Conservation (phyloP, 768 basidiomycete species). For the Multifurca ochricompacta region DNA sequence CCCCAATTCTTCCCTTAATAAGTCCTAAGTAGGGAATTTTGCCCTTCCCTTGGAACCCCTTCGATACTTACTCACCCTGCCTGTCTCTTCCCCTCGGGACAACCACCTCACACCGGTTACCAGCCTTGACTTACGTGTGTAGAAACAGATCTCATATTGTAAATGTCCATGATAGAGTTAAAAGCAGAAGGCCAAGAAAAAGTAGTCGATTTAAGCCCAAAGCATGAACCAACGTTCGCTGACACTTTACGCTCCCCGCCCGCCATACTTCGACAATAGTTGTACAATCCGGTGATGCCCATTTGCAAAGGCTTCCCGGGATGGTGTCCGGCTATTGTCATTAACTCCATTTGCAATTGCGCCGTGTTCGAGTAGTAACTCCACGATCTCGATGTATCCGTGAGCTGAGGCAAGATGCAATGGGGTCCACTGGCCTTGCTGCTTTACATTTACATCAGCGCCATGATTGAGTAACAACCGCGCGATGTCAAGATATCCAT, state of each 20-base stretch:
- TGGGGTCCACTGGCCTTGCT: background rate
- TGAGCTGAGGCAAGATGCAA: background rate
- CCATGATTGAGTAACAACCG: background rate
- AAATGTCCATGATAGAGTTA: too few relatives aligned
- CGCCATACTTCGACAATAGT: background rate
- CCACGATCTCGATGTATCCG: background rate
- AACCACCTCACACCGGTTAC: too few relatives aligned
- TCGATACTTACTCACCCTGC: too few relatives aligned
- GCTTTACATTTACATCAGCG: background rate
- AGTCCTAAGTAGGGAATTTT: too few relatives aligned
- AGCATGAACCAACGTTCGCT: background rate
- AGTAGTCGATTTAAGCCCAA: too few relatives aligned
- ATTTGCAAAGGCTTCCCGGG: background rate
- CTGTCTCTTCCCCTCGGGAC: too few relatives aligned
- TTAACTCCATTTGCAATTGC: background rate
- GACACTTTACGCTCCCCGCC: background rate
- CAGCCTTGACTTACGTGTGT: too few relatives aligned
- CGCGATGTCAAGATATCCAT: background rate
- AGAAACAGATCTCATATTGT: too few relatives aligned
- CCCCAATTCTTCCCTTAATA: too few relatives aligned
- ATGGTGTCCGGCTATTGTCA: background rate
- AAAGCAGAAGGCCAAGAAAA: too few relatives aligned
- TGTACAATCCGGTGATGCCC: background rate
- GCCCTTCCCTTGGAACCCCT: too few relatives aligned
- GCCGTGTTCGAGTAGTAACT: background rate